Percentiles rank a stretch among this genome's conserved stretches.
Conservation (phyloP, 129 eudicot genomes). For the Daucus carota region DNA sequence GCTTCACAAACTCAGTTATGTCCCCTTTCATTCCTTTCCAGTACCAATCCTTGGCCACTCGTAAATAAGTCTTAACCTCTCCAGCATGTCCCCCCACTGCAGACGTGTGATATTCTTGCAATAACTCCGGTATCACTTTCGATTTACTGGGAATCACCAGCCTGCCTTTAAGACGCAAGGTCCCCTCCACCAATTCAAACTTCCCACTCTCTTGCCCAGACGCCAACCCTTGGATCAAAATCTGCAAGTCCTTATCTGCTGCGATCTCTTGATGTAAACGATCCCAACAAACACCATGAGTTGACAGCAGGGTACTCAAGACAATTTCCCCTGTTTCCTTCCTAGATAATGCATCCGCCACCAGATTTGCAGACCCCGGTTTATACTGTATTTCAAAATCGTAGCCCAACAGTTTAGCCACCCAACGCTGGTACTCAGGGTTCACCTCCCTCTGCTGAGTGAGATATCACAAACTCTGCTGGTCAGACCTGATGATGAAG, state of each 20-base stretch:
- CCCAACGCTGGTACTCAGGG: neutral
- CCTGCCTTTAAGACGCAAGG: neutral
- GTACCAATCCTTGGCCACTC: neutral
- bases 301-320: too few relatives aligned
- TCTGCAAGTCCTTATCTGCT: too few relatives aligned
- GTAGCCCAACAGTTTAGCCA: neutral
- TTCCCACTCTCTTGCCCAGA: too few relatives aligned
- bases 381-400: slow-evolving; percentile 9
- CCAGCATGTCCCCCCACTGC: slow-evolving; percentile 9
- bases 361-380: neutral
- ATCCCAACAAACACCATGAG: too few relatives aligned
- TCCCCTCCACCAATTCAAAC: too few relatives aligned
- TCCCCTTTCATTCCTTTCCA: neutral
- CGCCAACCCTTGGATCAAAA: too few relatives aligned
- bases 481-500: slow-evolving; percentile 1
- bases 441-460: neutral
- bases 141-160: neutral
- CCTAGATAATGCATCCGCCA: neutral
- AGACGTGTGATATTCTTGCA: too few relatives aligned
- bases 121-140: neutral
- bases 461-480: neutral
- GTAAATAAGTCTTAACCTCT: neutral
- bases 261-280: too few relatives aligned
- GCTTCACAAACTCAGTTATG: too few relatives aligned
- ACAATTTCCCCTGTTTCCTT: neutral